phyloP scores from a whole-genome alignment of 129 eudicot species.

The Kitagawia praeruptora region DNA sequence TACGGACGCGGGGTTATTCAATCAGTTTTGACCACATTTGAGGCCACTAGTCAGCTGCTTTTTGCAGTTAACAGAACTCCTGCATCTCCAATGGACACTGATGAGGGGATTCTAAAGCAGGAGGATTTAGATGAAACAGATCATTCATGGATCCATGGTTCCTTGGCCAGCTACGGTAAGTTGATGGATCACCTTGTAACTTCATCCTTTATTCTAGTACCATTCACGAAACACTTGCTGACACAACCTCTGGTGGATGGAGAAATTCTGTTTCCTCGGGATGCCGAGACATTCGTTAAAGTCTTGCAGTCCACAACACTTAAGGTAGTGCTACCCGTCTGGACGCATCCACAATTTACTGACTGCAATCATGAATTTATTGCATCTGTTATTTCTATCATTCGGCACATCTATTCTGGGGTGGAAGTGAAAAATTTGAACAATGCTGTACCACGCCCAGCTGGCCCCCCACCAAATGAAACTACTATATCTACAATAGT shows the following conservation, averaged over 20 bases:
- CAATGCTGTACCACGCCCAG: conserved; percentile 44
- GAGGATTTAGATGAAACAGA: conserved; percentile 46
- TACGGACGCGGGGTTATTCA: conserved; percentile 85
- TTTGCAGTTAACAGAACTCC: conserved; percentile 71
- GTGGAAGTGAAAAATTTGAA: conserved; percentile 71
- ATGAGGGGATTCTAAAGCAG: conserved; percentile 51
- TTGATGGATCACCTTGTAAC: conserved; percentile 92
- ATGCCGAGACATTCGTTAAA: conserved; percentile 86
- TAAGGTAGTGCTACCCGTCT: conserved; percentile 81
- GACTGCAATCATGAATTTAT: conserved; percentile 75
- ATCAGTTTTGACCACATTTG: conserved; percentile 78
- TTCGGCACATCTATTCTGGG: conserved; percentile 82
- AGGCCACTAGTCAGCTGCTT: conserved; percentile 90
- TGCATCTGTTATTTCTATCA: conserved; percentile 52
- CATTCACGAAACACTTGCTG: conserved; percentile 84
- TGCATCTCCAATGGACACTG: conserved; percentile 96
- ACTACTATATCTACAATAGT: conserved; percentile 78
- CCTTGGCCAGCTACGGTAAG: conserved; percentile 78
- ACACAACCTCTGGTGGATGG: conserved; percentile 68
- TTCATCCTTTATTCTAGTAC: conserved; percentile 74
- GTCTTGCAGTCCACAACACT: conserved; percentile 76
- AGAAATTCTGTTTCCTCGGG: conserved; percentile 63
- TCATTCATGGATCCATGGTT: conserved; percentile 72
- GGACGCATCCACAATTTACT: conserved; percentile 75
- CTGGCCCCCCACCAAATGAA: conserved; percentile 93